Base-by-base conservation (phyloP, 1,284 basidiomycete species). In the Crepidotus sp. region DNA sequence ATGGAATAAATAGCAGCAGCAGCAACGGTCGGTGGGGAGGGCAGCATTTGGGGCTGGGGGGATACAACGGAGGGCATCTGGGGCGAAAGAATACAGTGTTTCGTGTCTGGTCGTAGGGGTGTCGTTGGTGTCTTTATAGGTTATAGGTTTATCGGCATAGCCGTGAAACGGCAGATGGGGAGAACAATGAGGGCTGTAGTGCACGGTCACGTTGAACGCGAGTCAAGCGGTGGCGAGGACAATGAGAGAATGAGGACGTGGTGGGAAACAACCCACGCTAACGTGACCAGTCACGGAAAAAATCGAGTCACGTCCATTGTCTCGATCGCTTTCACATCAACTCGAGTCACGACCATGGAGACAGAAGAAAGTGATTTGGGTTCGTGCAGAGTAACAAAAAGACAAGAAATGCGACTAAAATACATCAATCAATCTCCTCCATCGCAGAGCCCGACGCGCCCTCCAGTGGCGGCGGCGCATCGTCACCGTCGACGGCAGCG, bases 351-450 rank as follows among this genome's bases (percentile, higher is more conserved):
- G 18, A 17, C n/a, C 13, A 14, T 6, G 9, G 47, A 49, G 39
- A 41, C 14, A 32, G 31, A 45, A 42, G 36, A 15, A 35, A 36
- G 3, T 6, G 30, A 25, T 31, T 42, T 32, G 30, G 32, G 22
- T 36, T 36, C 14, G 33, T 45, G 48, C 34, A 27, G 7, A 15
- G n/a, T 6, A 15, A n/a, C n/a, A n/a, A n/a, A 22, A 22, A 49
- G 21, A 40, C 14, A 44, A 37, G 31, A 34, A 47, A 44, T 38
- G 30, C 36, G 37, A 35, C 36, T 27, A 27, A 27, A 14, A 14
- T 21, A 33, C n/a, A 19, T 67, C 80, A 88, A 61, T 88, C 85
- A 54, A 87, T 88, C 71, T 87, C 83, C 70, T 87, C 85, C 85
- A 88, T 87, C 47, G 83, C 83, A 14, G 83, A 86, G 27, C 79